These are phyloP conservation scores for Suillus occidentalis DNA, from an alignment of 768 basidiomycete genomes.

Conservation along the genomic window DNA sequence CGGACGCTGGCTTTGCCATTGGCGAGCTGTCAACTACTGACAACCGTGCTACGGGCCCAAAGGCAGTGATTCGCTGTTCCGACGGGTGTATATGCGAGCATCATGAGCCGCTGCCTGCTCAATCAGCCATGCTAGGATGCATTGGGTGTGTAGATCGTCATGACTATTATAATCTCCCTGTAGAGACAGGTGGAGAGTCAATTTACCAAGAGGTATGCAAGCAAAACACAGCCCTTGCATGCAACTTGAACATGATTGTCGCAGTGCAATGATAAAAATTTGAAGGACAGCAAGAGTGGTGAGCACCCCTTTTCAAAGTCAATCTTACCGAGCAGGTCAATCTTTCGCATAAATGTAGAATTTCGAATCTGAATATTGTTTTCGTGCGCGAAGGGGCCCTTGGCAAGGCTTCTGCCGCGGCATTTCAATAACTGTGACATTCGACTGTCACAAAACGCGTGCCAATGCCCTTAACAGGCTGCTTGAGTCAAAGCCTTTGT, in stretches of 20 bases:
- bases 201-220: no score
- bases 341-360: neutral
- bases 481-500: neutral
- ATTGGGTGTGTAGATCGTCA: no score
- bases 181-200: no score
- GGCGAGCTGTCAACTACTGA: neutral
- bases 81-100: neutral
- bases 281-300: neutral
- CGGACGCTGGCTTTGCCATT: no score
- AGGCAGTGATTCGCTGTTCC: neutral
- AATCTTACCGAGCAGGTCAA: neutral
- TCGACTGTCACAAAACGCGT: slow-evolving; percentile 2
- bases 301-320: neutral
- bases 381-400: no score
- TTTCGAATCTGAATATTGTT: neutral
- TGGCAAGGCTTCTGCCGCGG: neutral
- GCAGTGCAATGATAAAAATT: no score
- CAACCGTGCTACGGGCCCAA: neutral
- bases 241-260: no score
- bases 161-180: no score
- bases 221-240: no score
- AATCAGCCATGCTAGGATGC: no score
- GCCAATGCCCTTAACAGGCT: neutral
- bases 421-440: neutral
- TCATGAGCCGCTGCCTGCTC: no score